A percentile compares a stretch with the other conserved stretches of the same genome.
phyloP scores from a whole-genome alignment of 768 basidiomycete genomes.

The Psilocybe azurescens region DNA sequence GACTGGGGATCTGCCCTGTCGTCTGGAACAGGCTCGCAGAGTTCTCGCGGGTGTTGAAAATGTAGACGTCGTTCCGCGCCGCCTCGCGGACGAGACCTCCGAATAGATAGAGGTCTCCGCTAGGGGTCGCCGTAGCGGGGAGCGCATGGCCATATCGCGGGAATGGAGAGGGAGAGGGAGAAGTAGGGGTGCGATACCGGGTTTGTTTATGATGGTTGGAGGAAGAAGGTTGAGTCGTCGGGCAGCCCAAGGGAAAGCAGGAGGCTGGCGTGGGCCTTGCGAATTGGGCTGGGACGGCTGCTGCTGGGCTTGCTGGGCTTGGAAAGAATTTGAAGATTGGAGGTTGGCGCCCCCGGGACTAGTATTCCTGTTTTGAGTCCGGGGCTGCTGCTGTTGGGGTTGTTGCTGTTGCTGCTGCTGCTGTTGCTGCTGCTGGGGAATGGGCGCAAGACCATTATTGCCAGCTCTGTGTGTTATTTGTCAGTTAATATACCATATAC shows the following conservation, averaged over 20 bases:
- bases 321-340: slow-evolving; percentile 32
- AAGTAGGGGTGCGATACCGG: slow-evolving; percentile 65
- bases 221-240: slow-evolving; percentile 74
- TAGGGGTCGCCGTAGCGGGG: slow-evolving; percentile 74
- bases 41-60: slow-evolving; percentile 82
- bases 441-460: slow-evolving; percentile 26
- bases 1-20: slow-evolving; percentile 84
- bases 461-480: slow-evolving; percentile 21
- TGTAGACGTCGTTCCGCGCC: slow-evolving; percentile 91
- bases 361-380: slow-evolving; percentile 39
- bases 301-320: slow-evolving; percentile 23
- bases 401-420: slow-evolving; percentile 34
- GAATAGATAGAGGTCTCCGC: slow-evolving; percentile 94
- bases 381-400: slow-evolving; percentile 46
- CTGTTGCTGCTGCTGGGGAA: slow-evolving; percentile 31
- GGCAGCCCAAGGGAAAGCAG: slow-evolving; percentile 85
- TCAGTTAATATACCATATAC: background rate
- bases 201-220: slow-evolving; percentile 66
- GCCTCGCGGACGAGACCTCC: slow-evolving; percentile 94
- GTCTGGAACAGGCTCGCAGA: slow-evolving; percentile 86
- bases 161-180: slow-evolving; percentile 87
- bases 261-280: slow-evolving; percentile 39
- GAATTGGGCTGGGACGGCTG: slow-evolving; percentile 27
- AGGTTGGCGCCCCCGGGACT: slow-evolving; percentile 31
- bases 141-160: slow-evolving; percentile 96